Evolutionary conservation across 768 basidiomycete species (phyloP).

Genomic region (Hemileccinum rubropunctum): DNA sequence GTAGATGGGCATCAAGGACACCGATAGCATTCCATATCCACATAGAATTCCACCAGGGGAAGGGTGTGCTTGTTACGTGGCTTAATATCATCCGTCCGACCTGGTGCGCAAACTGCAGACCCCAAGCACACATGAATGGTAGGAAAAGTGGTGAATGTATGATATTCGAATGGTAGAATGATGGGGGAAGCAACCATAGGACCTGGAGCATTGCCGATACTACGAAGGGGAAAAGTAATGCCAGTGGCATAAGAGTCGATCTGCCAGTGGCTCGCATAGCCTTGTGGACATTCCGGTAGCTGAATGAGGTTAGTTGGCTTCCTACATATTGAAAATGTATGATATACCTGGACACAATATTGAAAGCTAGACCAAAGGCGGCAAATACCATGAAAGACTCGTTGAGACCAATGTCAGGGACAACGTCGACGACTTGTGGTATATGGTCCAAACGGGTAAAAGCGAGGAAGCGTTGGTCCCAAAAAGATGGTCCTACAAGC

Average conservation of each 20-base stretch:
- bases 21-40: slow-evolving; percentile 81
- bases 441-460: slow-evolving; percentile 54
- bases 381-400: slow-evolving; percentile 86
- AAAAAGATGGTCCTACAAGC: slow-evolving; percentile 66
- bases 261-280: slow-evolving; percentile 44
- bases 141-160: slow-evolving; percentile 76
- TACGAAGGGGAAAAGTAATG: slow-evolving; percentile 79
- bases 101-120: slow-evolving; percentile 85
- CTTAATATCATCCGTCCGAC: slow-evolving; percentile 92
- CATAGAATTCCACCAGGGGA: slow-evolving; percentile 86
- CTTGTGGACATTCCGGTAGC: slow-evolving; percentile 80
- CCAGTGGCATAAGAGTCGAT: slow-evolving; percentile 53
- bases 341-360: slow-evolving; percentile 67
- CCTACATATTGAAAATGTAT: neutral
- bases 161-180: slow-evolving; percentile 58
- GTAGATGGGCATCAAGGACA: slow-evolving; percentile 81
- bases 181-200: slow-evolving; percentile 76
- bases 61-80: slow-evolving; percentile 79
- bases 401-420: slow-evolving; percentile 77
- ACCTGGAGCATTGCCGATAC: slow-evolving; percentile 69
- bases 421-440: slow-evolving; percentile 39
- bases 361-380: slow-evolving; percentile 66
- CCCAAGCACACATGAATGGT: slow-evolving; percentile 91
- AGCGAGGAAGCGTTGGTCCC: slow-evolving; percentile 70
- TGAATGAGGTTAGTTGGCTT: slow-evolving; percentile 26